Evolutionary conservation across 257 asterid genomes (phyloP), one percentile per base, ranked within the genome.

Genomic region (Linderniella brevidens): DNA sequence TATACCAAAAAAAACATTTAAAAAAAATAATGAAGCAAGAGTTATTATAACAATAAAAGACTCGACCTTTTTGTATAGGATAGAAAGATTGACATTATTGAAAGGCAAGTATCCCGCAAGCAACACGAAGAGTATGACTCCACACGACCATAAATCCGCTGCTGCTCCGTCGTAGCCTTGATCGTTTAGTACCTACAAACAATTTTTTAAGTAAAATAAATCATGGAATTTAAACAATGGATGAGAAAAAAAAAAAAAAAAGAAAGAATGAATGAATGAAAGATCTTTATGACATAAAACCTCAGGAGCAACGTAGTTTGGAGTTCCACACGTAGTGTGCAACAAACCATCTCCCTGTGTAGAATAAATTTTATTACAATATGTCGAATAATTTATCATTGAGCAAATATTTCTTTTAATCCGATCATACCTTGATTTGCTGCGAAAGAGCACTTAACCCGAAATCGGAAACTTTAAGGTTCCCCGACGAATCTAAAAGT

Each of bases 91-190:
- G 55, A 83, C 54, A 65, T 87, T 95, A 55, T 87, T 93, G 42
- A 87, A 87, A 62, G 97, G 95, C 86, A 87, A 74, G 76, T 83
- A 87, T 44, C 97, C 97, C 46, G 97, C 93, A 66, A 87, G 95
- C 80, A 87, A 66, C 48, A 87, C 97, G 64, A 83, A 87, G 56
- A 83, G 81, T 64, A 87, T 79, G 60, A 87, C 97, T 61, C 97
- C 97, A 51, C 97, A 87, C 0, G 97, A 87, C 97, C 97, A 87
- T 81, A 87, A 68, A 63, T 87, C 97, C 3, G 97, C 97, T 13
- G 81, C 74, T 58, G 95, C 77, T 68, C 97, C 95, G 32, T 87
- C 80, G 56, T 87, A 87, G 68, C 97, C 97, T 59, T 62, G 86
- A 70, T 87, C 97, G 37, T 82, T 70, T 17, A 87, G 82, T 49